These are phyloP conservation scores for Psilocybe tampanensis DNA, from an alignment of 768 basidiomycete genomes.

Conservation along the genomic window DNA sequence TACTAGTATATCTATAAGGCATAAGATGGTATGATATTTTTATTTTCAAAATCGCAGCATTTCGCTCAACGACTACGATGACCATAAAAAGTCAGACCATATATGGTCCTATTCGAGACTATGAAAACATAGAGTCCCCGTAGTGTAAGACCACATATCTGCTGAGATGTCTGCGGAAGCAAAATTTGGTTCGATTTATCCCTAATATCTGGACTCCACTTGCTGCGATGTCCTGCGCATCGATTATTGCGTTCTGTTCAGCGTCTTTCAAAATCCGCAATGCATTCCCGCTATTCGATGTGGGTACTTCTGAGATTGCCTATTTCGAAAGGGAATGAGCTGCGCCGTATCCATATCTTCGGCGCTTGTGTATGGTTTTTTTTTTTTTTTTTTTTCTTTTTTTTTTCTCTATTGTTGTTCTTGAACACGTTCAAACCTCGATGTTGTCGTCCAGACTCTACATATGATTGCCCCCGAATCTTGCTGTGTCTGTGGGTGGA, in stretches of 20 bases:
- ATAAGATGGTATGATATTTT: too few species aligned
- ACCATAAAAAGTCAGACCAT: not conserved
- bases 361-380: too few species aligned
- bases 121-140: too few species aligned
- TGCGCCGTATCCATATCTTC: not conserved
- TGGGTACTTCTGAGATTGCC: not conserved
- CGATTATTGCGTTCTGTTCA: not conserved
- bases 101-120: not conserved
- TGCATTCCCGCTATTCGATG: not conserved
- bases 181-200: not conserved
- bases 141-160: not conserved
- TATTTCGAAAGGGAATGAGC: not conserved
- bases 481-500: not conserved
- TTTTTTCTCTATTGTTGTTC: too few species aligned
- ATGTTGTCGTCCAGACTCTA: not conserved
- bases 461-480: conserved; percentile 2
- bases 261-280: conserved; percentile 4
- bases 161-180: not conserved
- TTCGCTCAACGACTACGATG: too few species aligned
- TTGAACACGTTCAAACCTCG: too few species aligned
- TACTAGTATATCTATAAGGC: too few species aligned
- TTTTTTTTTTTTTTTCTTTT: too few species aligned
- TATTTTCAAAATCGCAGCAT: too few species aligned
- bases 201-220: not conserved
- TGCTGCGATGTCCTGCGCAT: conserved; percentile 8